These are phyloP conservation scores for Zasmidium cellare DNA, from an alignment of 2,329 filamentous ascomycete species.

Conservation along the genomic window DNA sequence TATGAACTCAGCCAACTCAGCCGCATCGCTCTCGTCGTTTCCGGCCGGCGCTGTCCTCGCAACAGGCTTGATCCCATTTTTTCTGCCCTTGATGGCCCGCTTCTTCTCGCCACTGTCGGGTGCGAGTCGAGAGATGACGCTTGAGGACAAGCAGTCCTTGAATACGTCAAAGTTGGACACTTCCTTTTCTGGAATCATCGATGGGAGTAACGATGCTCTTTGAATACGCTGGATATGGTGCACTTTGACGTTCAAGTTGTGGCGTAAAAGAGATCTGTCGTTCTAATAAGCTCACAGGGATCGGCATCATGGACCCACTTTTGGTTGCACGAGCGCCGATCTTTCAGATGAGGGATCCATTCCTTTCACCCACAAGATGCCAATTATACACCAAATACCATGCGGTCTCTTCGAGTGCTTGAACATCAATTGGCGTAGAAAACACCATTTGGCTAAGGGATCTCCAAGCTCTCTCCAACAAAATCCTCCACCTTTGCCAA, in stretches of 20 bases:
- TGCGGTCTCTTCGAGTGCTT: too few relatives aligned
- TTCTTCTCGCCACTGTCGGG: slow-evolving; percentile 45
- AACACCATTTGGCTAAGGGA: too few relatives aligned
- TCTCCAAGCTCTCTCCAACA: too few relatives aligned
- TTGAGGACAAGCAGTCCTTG: slow-evolving; percentile 70
- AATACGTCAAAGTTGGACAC: slow-evolving; percentile 66
- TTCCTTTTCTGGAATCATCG: slow-evolving; percentile 40
- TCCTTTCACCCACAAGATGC: neutral
- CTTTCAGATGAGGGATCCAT: neutral
- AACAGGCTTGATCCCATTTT: slow-evolving; percentile 41
- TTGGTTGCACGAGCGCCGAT: neutral
- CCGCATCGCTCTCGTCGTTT: slow-evolving; percentile 47
- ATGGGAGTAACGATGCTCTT: neutral
- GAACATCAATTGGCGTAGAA: too few relatives aligned
- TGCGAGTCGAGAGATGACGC: slow-evolving; percentile 64
- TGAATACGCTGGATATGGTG: neutral
- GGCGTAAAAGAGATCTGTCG: neutral
- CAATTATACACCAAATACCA: too few relatives aligned
- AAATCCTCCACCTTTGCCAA: too few relatives aligned
- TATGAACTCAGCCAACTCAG: slow-evolving; percentile 77
- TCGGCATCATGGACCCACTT: slow-evolving; percentile 3
- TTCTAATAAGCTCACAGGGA: slow-evolving; percentile 7
- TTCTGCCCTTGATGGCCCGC: slow-evolving; percentile 40
- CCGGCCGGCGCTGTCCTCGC: slow-evolving; percentile 8
- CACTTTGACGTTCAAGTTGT: neutral